Evolutionary conservation across 257 asterid species (phyloP).

Genomic region (Capsicum baccatum): DNA sequence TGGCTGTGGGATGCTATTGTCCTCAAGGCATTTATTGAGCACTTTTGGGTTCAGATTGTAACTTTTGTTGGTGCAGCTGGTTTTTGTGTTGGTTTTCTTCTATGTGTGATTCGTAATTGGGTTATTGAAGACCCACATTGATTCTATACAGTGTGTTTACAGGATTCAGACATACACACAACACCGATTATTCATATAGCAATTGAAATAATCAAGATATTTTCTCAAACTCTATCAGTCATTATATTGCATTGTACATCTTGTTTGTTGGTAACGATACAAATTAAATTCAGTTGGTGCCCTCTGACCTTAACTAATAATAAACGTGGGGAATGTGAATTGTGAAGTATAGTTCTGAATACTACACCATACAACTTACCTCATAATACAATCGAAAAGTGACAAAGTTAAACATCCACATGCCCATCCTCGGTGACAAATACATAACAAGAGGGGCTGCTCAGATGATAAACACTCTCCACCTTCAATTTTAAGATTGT

Average conservation of each 20-base stretch:
- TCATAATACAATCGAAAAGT: neutral
- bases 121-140: slow-evolving; percentile 41
- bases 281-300: neutral
- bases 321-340: no score
- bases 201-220: neutral
- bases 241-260: neutral
- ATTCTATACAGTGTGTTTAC: neutral
- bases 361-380: neutral
- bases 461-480: no score
- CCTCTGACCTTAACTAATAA: no score
- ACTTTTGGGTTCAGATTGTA: no score
- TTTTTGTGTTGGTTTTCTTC: slow-evolving; percentile 40
- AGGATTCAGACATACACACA: neutral
- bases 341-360: neutral
- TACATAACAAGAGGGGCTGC: no score
- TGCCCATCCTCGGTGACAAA: neutral
- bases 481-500: no score
- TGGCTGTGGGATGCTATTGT: slow-evolving; percentile 67
- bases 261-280: neutral
- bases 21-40: slow-evolving; percentile 39
- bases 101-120: slow-evolving; percentile 44
- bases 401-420: neutral
- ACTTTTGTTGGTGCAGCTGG: slow-evolving; percentile 38
- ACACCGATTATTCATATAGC: neutral
- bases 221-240: slow-evolving; percentile 5